Conservation (phyloP, 306 rosid genomes). For the Trifolium subterraneum region DNA sequence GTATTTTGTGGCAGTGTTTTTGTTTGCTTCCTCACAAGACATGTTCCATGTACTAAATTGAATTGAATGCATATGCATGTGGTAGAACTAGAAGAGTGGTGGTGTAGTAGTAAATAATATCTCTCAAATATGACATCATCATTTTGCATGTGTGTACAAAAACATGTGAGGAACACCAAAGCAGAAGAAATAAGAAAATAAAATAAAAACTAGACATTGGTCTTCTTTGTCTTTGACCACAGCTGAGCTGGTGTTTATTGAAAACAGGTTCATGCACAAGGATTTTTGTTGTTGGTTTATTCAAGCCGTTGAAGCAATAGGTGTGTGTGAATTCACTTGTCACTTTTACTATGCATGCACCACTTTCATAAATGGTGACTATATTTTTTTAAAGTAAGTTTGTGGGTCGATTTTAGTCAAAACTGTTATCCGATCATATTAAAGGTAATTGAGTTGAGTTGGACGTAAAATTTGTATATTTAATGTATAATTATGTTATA, state of each 20-base stretch:
- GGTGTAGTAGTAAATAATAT: not conserved
- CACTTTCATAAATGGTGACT: too few relatives aligned
- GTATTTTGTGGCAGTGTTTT: conserved; percentile 20
- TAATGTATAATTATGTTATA: too few relatives aligned
- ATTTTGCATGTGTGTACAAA: conserved; percentile 22
- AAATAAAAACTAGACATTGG: conserved; percentile 33
- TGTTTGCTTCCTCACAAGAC: conserved; percentile 25
- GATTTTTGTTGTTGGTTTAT: not conserved
- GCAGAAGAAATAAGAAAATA: conserved; percentile 6
- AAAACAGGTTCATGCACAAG: not conserved
- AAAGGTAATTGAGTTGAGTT: too few relatives aligned
- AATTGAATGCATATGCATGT: conserved; percentile 41
- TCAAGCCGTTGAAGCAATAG: too few relatives aligned
- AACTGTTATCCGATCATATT: too few relatives aligned
- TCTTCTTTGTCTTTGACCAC: conserved; percentile 26
- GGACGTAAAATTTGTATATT: too few relatives aligned
- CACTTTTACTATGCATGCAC: too few relatives aligned
- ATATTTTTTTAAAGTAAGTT: too few relatives aligned
- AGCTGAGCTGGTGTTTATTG: not conserved
- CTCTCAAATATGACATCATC: conserved; percentile 15
- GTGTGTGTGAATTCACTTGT: too few relatives aligned
- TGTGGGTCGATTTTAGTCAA: too few relatives aligned
- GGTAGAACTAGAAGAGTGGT: conserved; percentile 11
- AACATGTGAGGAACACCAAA: conserved; percentile 45
- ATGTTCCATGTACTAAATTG: conserved; percentile 36